Conservation (phyloP, 148 eudicot species). For the Vaccinium darrowii region DNA sequence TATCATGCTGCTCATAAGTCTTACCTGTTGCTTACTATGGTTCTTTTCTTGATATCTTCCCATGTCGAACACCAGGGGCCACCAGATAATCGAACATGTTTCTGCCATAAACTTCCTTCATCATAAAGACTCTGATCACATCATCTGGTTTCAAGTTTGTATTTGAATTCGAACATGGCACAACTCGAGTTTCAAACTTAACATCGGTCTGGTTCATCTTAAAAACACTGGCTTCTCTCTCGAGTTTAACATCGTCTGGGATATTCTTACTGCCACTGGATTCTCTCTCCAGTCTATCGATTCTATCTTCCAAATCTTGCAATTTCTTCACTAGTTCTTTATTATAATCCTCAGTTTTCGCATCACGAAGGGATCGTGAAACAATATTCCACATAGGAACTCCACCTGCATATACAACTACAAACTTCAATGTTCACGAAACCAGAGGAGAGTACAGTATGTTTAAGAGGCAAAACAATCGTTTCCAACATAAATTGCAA, state of each 20-base stretch:
- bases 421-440: not conserved
- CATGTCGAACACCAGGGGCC: not conserved
- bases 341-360: not conserved
- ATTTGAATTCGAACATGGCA: not conserved
- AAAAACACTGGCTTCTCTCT: not conserved
- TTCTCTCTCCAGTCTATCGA: not conserved
- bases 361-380: conserved; percentile 1
- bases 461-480: not conserved
- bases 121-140: not conserved
- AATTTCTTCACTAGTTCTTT: not conserved
- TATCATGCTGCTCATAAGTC: not conserved
- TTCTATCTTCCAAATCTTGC: not conserved
- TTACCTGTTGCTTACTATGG: not conserved
- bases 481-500: not conserved
- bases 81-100: not conserved
- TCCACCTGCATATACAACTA: conserved; percentile 10
- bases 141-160: not conserved
- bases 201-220: not conserved
- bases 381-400: not conserved
- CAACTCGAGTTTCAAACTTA: not conserved
- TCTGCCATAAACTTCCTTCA: not conserved
- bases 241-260: not conserved
- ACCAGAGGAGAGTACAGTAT: not conserved
- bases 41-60: not conserved
- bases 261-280: not conserved